Evolutionary conservation across 768 basidiomycete genomes (phyloP).

Genomic region (Tricholoma sp.): DNA sequence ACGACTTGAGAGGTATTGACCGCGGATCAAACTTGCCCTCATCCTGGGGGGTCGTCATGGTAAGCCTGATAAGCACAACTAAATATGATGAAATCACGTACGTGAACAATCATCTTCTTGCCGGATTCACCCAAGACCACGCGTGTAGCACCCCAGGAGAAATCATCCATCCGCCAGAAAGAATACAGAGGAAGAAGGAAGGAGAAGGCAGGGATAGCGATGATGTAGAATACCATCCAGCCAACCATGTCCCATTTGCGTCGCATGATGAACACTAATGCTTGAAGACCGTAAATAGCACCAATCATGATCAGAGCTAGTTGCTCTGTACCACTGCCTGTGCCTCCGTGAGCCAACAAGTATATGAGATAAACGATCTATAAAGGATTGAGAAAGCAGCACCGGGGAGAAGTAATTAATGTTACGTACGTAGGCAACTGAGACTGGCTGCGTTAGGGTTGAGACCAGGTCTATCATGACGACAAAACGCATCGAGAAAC

Average conservation of each 20-base stretch:
- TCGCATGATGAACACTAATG: conserved; percentile 84
- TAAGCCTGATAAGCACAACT: conserved; percentile 6
- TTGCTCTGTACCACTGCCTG: conserved; percentile 64
- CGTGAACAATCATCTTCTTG: conserved; percentile 93
- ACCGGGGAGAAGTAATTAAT: conserved; percentile 5
- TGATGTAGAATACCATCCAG: conserved; percentile 95
- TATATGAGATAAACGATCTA: conserved; percentile 89
- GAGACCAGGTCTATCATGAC: conserved; percentile 96
- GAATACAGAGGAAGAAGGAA: conserved; percentile 92
- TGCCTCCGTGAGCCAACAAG: conserved; percentile 49
- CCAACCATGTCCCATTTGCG: conserved; percentile 99
- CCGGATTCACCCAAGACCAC: conserved; percentile 90
- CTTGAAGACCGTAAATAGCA: conserved; percentile 92
- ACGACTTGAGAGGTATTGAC: conserved; percentile 90
- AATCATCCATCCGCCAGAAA: conserved; percentile 98
- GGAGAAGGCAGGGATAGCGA: conserved; percentile 90
- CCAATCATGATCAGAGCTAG: conserved; percentile 90
- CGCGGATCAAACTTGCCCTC: conserved; percentile 97
- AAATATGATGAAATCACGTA: conserved; percentile 33
- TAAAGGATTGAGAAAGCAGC: conserved; percentile 10
- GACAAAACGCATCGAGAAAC: conserved; percentile 98
- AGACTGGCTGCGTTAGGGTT: conserved; percentile 79
- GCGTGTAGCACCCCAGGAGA: conserved; percentile 94
- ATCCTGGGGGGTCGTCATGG: conserved; percentile 48
- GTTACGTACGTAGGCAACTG: conserved; percentile 77